Base-by-base conservation (phyloP, 148 eudicot genomes). In the Diospyros kaki region DNA sequence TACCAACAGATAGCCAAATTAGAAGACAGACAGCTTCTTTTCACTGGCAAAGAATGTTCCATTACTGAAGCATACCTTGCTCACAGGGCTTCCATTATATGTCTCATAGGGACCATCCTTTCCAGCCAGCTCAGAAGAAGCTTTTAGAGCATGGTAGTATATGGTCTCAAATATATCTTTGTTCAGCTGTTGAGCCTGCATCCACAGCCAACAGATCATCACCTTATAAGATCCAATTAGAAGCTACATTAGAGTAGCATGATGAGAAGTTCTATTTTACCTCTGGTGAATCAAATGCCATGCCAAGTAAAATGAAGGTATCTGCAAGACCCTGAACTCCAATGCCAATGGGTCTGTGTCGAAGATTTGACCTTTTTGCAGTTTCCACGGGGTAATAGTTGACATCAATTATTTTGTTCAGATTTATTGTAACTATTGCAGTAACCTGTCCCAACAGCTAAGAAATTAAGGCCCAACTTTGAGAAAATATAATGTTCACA, bases 241-340 rank as follows among this genome's bases (percentile, higher is more conserved):
- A 66, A 66, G 41, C 58, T 17, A 61, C 9, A 48, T 66, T 10
- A 55, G 9, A 38, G 17, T 39, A 61, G 43, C 7, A 18, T 14
- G 53, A 48, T 11, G 39, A 14, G 41, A 66, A 10, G 64, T 14
- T 4, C 39, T 28, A 6, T n/a, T 51, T 81, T 84, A 90, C 97
- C 91, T 94, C 98, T 2, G 86, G 91, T 50, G 98, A 94, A 73
- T 94, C 98, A 88, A 94, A 94, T 78, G 98, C 77, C 97, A 94
- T 91, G 84, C 98, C 97, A 68, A 94, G 97, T 84, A 94, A 82
- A 60, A 94, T 94, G 78, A 94, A 91, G 5, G 98, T 83, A 74
- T 94, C 98, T 73, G 98, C 98, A 69, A 94, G 89, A 44, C 98
- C 98, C 77, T 94, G 98, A 2, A 94, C 91, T 70, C 98, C 98